Base-by-base conservation (phyloP, 2,329 filamentous ascomycete species). In the Reticulascus tulasneorum region DNA sequence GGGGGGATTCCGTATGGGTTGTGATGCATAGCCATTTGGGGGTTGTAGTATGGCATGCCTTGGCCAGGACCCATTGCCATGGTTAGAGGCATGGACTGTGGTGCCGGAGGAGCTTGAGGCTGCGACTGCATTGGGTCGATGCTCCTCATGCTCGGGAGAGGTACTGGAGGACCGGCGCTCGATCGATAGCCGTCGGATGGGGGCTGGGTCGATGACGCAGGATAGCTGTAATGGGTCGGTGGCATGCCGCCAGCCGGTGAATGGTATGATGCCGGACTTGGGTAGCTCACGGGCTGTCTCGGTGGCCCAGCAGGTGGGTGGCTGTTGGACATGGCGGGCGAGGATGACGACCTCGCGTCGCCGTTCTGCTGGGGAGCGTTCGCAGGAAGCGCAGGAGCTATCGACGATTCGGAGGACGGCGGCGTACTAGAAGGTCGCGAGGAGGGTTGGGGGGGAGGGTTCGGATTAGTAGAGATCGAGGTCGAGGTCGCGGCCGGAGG, bases 111-210 rank as follows among this genome's bases (percentile, higher is more conserved):
- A 10, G 43, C 43, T 24, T 54, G 52, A 13, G 44, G 47, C 25
- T 58, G 59, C 33, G 53, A 49, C 24, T 54, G 55, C 12, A 54
- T 51, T 32, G 58, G 55, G 37, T 66, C 63, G 48, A 66, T 61
- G 5, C 63, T 65, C 41, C 62, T 59, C 59, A 67, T 66, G 44
- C 63, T 67, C 29, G 64, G 64, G 28, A 67, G 50, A 7, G 63
- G 54, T 35, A 63, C 60, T 26, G 59, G 53, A 33, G 53, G 46
- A 29, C 50, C 47, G 5, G 55, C 32, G 29, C 40, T 53, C 34
- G 56, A 47, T 43, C 63, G 58, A 44, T 66, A 67, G 15, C 53
- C 49, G 41, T 66, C 63, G 37, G 51, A 46, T n/a, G 47, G 34
- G 15, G 48, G 38, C 35, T 38, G 50, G 20, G 22, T 50, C 46